A percentile compares a stretch with the other conserved stretches of the same genome.
phyloP scores from a whole-genome alignment of 176 grass and related monocot genomes.

The Paspalum vaginatum region DNA sequence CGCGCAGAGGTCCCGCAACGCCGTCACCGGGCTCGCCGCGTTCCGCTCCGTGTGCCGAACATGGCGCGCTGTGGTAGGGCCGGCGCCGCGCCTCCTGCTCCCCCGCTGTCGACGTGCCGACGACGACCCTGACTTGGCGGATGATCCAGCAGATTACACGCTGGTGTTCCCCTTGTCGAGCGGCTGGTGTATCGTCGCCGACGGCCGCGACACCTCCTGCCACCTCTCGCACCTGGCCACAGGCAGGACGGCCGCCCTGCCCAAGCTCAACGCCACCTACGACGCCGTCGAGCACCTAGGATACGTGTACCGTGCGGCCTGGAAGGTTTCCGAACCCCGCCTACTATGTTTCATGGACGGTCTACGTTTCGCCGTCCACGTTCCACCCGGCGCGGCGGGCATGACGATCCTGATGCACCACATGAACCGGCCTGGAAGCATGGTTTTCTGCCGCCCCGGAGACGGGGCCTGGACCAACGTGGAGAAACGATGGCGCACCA shows the following conservation, averaged over 20 bases:
- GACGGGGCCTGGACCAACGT: conserved; percentile 29
- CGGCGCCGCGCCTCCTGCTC: conserved; percentile 4
- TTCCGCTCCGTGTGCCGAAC: conserved; percentile 30
- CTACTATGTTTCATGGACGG: neutral
- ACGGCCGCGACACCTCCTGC: conserved; percentile 19
- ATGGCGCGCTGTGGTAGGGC: neutral
- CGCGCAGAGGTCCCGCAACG: conserved; percentile 1
- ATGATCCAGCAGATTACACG: neutral
- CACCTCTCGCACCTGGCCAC: conserved; percentile 36
- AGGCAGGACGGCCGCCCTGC: neutral
- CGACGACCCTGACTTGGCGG: no score
- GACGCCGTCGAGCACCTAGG: neutral
- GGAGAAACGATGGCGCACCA: neutral
- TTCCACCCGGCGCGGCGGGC: neutral
- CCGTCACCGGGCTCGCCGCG: neutral
- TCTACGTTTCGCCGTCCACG: conserved; percentile 2
- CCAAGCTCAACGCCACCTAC: conserved; percentile 19
- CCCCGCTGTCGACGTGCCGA: neutral
- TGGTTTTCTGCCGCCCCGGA: conserved; percentile 16
- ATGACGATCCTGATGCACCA: conserved; percentile 28
- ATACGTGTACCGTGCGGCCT: neutral
- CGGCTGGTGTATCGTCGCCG: conserved; percentile 20
- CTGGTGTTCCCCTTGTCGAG: conserved; percentile 4
- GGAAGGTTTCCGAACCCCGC: no score
- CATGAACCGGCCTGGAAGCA: neutral